Conservation (phyloP, 208 protist genomes). For the Phytomonas sp. region DNA sequence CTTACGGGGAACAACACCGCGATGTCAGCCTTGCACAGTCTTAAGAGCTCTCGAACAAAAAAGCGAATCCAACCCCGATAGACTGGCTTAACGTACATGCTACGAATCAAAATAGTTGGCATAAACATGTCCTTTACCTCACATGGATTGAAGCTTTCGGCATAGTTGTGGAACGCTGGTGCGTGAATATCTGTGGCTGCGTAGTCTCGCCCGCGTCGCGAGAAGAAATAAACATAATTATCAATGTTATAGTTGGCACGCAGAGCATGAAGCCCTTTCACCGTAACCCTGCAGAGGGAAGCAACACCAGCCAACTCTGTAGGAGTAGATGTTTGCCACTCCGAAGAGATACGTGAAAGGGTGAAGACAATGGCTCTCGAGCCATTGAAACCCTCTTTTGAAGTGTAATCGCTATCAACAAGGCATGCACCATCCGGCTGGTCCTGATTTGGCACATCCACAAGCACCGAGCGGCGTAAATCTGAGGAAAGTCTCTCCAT, state of each 20-base stretch:
- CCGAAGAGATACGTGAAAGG: background rate
- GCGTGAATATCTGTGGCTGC: constrained; percentile 46
- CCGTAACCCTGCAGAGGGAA: constrained; percentile 36
- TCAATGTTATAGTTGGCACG: constrained; percentile 86
- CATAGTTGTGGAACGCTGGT: constrained; percentile 20
- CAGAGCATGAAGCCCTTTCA: constrained; percentile 73
- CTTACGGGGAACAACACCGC: constrained; percentile 33
- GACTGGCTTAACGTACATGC: constrained; percentile 53
- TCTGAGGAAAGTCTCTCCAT: background rate
- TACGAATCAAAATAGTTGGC: constrained; percentile 50
- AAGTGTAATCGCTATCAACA: background rate
- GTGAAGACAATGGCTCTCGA: background rate
- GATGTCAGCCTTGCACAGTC: constrained; percentile 34
- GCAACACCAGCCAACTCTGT: constrained; percentile 43
- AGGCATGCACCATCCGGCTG: background rate
- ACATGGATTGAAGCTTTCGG: constrained; percentile 13
- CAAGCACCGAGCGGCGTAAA: background rate
- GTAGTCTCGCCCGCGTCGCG: constrained; percentile 49
- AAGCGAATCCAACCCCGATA: constrained; percentile 60
- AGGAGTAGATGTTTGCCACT: background rate
- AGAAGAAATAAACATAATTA: constrained; percentile 66
- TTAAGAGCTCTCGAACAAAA: constrained; percentile 75
- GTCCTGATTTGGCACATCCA: background rate
- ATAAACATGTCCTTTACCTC: constrained; percentile 13
- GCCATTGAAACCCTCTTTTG: background rate